phyloP scores from a whole-genome alignment of 169 alveolate species.

The Fabrea salina region DNA sequence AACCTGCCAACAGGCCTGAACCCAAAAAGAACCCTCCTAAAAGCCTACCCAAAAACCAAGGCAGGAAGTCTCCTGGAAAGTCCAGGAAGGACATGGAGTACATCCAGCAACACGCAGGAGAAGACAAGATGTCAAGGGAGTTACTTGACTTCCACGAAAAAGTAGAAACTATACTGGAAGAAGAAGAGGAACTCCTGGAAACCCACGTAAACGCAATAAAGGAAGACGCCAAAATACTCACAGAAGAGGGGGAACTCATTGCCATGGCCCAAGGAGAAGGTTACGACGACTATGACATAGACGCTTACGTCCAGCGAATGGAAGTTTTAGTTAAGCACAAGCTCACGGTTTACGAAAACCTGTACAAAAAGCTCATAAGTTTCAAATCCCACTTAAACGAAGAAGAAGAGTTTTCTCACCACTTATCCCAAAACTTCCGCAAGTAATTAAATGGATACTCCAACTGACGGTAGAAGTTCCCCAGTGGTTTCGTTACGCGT shows the following conservation, averaged over 20 bases:
- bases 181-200: constrained; percentile 68
- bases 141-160: constrained; percentile 70
- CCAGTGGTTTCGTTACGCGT: too few species aligned
- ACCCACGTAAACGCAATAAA: constrained; percentile 73
- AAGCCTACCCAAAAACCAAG: background rate
- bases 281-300: constrained; percentile 74
- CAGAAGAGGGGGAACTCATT: constrained; percentile 74
- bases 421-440: background rate
- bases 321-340: constrained; percentile 52
- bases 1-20: too few species aligned
- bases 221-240: constrained; percentile 71
- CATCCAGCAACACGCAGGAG: constrained; percentile 12
- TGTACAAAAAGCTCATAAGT: constrained; percentile 44
- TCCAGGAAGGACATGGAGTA: constrained; percentile 15
- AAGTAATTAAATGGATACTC: too few species aligned
- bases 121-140: constrained; percentile 32
- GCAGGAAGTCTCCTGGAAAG: background rate
- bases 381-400: constrained; percentile 51
- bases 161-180: constrained; percentile 60
- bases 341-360: constrained; percentile 49
- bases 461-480: too few species aligned
- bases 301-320: constrained; percentile 57
- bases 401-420: constrained; percentile 25
- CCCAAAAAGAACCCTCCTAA: too few species aligned
- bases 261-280: constrained; percentile 58